Conservation (phyloP, 1,284 basidiomycete species). For the Neonothopanus nambi region DNA sequence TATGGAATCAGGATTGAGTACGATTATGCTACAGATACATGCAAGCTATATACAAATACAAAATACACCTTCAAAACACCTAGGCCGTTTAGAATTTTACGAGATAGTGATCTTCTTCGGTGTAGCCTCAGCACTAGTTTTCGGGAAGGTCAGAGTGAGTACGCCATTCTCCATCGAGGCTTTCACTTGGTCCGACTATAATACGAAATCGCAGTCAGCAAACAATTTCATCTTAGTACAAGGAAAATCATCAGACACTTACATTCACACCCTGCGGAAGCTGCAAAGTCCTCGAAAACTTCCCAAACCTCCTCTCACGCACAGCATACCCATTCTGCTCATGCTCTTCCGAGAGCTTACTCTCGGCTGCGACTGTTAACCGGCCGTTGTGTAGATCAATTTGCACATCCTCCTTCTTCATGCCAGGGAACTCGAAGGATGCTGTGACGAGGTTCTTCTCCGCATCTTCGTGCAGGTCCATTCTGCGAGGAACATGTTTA, state of each 20-base stretch:
- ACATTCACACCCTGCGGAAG: conserved; percentile 19
- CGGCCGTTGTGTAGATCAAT: conserved; percentile 19
- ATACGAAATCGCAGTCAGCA: background rate
- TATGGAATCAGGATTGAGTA: no score
- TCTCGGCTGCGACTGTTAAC: conserved; percentile 18
- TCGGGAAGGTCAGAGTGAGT: conserved; percentile 18
- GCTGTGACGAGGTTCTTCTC: conserved; percentile 20
- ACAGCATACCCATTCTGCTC: conserved; percentile 14
- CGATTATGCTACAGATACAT: no score
- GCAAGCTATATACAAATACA: no score
- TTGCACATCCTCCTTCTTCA: conserved; percentile 16
- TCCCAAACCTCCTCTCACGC: conserved; percentile 17
- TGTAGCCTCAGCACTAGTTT: conserved; percentile 13
- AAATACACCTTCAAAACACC: no score
- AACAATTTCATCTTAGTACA: no score
- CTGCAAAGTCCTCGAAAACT: conserved; percentile 18
- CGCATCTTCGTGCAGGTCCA: conserved; percentile 20
- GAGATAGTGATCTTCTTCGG: conserved; percentile 18
- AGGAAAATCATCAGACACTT: background rate
- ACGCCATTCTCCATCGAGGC: conserved; percentile 19
- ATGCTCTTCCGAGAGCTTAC: conserved; percentile 13
- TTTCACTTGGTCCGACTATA: conserved; percentile 16
- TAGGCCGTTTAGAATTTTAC: no score
- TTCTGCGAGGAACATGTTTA: conserved; percentile 5
- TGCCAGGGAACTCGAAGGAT: conserved; percentile 17